Conservation (phyloP, 1,284 basidiomycete species). For the Golubevia pallescens region DNA sequence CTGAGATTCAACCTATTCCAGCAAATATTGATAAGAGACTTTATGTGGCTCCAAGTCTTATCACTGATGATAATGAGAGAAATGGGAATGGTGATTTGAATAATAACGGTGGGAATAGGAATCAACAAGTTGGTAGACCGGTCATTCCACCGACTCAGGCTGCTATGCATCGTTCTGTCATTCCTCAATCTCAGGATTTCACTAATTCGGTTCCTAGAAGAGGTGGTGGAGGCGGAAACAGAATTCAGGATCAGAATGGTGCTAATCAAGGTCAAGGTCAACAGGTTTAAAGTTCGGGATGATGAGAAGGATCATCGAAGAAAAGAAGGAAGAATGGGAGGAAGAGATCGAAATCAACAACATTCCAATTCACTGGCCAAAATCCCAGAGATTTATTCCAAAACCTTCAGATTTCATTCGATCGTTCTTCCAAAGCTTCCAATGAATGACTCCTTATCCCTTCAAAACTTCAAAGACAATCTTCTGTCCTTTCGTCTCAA, state of each 20-base stretch:
- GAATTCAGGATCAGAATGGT: neutral
- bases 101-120: conserved; percentile 20
- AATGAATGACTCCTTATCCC: too few species aligned
- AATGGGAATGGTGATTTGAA: conserved; percentile 13
- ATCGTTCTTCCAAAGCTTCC: too few species aligned
- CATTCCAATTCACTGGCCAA: too few species aligned
- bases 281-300: neutral
- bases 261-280: neutral
- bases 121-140: conserved; percentile 55
- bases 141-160: conserved; percentile 63
- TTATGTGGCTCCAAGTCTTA: conserved; percentile 45
- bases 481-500: too few species aligned
- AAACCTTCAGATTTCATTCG: too few species aligned
- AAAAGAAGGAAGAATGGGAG: neutral
- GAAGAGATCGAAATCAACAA: neutral
- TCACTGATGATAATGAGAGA: conserved; percentile 33
- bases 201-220: conserved; percentile 51
- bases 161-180: conserved; percentile 55
- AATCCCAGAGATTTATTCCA: too few species aligned
- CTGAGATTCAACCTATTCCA: too few species aligned
- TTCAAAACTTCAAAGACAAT: too few species aligned
- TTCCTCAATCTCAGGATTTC: conserved; percentile 57
- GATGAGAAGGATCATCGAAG: neutral
- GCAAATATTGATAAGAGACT: too few species aligned
- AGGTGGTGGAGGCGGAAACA: neutral